Base-by-base conservation (phyloP, 2,329 filamentous ascomycete genomes). In the Botrytis porri region DNA sequence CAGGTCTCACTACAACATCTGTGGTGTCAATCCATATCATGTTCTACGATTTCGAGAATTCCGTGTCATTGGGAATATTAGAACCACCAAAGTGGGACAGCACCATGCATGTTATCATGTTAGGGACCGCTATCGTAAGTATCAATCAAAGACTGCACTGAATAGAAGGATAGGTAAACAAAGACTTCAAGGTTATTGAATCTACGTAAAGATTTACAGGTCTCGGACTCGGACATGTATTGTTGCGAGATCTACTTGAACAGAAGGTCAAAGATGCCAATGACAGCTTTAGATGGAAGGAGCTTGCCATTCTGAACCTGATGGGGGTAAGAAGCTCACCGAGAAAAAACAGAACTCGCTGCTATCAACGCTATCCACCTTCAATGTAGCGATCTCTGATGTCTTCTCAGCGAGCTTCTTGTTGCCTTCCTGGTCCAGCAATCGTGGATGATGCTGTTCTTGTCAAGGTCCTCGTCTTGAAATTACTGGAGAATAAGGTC, bases 201-300 rank as follows among this genome's bases (percentile, higher is more conserved):
- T 43, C n/a, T 63, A 63, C 25, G 12, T 63, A 32, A 20, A 43
- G 16, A 43, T 43, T 7, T n/a, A 10, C 18, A 9, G 9, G 4
- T n/a, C 39, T 43, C 14, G 20, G 9, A 18, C 6, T 20, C 1
- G 20, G 29, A 10, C 39, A 10, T 32, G 4, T 0, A 66, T 37
- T 84, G 82, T 57, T 76, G 77, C 29, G 84, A 83, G 59, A 90
- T 83, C 73, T 86, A 84, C 10, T 84, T 78, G 41, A 83, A 79
- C 12, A 93, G 82, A 7, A 91, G 80, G 7, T 80, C 78, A 77
- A 86, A 86, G 41, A 90, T 87, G n/a, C 82, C 82, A 45, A 81
- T 76, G 1, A 88, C 82, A 18, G 88, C 85, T 5, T 83, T 79
- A 0, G 86, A 84, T 1, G 90, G 90, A 37, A 83, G 82, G 51